Conservation (phyloP, 306 rosid species). For the Quercus bicolor region DNA sequence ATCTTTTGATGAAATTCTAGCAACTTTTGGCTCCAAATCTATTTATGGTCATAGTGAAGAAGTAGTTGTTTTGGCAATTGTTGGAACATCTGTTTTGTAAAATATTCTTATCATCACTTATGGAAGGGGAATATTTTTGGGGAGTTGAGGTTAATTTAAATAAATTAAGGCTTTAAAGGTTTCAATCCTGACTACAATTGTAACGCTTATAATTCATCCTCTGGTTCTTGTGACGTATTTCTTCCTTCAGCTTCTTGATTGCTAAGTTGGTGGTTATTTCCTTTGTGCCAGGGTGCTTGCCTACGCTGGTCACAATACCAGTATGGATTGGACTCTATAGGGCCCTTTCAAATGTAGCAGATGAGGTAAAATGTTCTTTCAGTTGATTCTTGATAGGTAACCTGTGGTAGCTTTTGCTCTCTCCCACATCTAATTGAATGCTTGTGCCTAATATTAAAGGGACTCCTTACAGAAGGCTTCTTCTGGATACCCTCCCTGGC, state of each 20-base stretch:
- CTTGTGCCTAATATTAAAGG: slow-evolving; percentile 45
- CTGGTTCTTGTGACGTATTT: not conserved
- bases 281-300: slow-evolving; percentile 66
- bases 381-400: slow-evolving; percentile 9
- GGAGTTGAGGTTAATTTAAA: not conserved
- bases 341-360: slow-evolving; percentile 95
- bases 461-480: slow-evolving; percentile 94
- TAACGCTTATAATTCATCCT: not conserved
- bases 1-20: not conserved
- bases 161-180: not conserved
- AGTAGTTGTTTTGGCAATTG: not conserved
- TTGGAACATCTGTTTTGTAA: not conserved
- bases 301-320: slow-evolving; percentile 88
- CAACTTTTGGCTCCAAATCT: not conserved
- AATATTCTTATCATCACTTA: not conserved
- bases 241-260: not conserved
- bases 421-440: slow-evolving; percentile 22
- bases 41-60: not conserved
- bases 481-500: slow-evolving; percentile 99
- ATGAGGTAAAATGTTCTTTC: slow-evolving; percentile 57
- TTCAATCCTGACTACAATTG: not conserved
- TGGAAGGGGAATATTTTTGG: no score
- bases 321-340: slow-evolving; percentile 96
- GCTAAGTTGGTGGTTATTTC: not conserved
- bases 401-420: not conserved